phyloP scores from a whole-genome alignment of 2,329 filamentous ascomycete species.

The Hansfordia pulvinata region DNA sequence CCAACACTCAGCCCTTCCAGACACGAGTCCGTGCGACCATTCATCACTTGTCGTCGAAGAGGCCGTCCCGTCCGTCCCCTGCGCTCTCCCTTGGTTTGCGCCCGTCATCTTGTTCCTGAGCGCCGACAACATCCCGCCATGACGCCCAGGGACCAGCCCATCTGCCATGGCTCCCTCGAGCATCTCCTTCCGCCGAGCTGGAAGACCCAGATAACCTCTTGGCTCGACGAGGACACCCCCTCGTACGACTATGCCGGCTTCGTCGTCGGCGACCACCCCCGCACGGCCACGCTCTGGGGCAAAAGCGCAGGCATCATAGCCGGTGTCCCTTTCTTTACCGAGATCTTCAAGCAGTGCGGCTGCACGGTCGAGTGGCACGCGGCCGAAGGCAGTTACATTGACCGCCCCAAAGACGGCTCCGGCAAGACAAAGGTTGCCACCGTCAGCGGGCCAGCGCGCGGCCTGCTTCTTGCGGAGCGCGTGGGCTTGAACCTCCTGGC shows the following conservation, averaged over 20 bases:
- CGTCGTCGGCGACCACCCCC: constrained; percentile 64
- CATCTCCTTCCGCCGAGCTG: constrained; percentile 77
- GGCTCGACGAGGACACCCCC: constrained; percentile 93
- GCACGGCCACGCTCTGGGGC: constrained; percentile 52
- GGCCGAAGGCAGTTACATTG: constrained; percentile 58
- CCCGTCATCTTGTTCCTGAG: neutral
- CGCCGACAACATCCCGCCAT: neutral
- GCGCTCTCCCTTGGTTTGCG: too few species aligned
- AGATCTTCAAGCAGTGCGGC: constrained; percentile 79
- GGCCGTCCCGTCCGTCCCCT: too few species aligned
- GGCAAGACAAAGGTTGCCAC: constrained; percentile 57
- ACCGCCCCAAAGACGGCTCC: constrained; percentile 38
- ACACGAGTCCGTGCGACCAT: too few species aligned
- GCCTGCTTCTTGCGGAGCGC: constrained; percentile 77
- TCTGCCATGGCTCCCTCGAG: constrained; percentile 30
- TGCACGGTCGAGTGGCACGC: constrained; percentile 88
- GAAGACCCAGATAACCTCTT: constrained; percentile 66
- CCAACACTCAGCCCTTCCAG: too few species aligned
- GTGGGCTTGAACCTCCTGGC: constrained; percentile 86
- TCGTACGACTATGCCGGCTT: constrained; percentile 96
- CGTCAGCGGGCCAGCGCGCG: constrained; percentile 69
- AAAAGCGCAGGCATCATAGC: constrained; percentile 73
- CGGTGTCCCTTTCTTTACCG: constrained; percentile 87
- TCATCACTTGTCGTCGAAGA: too few species aligned
- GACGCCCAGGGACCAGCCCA: constrained; percentile 6